Base-by-base conservation (phyloP, 345 rosid species). In the Eucalyptus microcorys region DNA sequence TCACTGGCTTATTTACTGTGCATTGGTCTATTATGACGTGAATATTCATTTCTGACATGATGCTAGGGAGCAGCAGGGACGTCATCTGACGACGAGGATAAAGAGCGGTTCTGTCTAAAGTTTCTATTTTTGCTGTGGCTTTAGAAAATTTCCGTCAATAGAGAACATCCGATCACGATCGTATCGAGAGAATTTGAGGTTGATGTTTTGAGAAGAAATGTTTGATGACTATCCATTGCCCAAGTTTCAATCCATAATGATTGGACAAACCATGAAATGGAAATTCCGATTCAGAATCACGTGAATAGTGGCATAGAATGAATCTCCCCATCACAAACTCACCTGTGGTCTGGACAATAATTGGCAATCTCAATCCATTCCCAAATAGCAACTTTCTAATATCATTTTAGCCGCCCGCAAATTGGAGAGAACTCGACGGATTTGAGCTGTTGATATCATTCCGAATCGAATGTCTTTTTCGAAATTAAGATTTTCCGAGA, bases 181-280 rank as follows among this genome's bases (percentile, higher is more conserved):
- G 27, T 0, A 17, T 21, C 0, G 4, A 19, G 83, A 71, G 45
- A 71, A 19, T 21, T 37, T 19, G 45, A 37, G 81, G 45, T 37
- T 37, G 83, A 76, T 37, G 27, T 76, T 71, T 19, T 2, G 1
- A 40, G 27, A 76, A 76, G 83, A 21, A 76, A 76, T 21, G 83
- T 76, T 21, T 2, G 14, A 5, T 40, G 47, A 22, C 8, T 11
- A 40, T 37, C 8, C 27, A 6, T 37, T 37, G 24, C 83, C 3
- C 13, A 40, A 10, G 27, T 21, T 22, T 37, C 14, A 76, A 37
- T 37, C 45, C 14, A 37, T 12, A 22, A 10, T 71, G 45, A 37
- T 37, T 37, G 1, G 14, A 32, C 0, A 34, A 71, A 71, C 6
- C 7, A 37, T 0, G 22, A 71, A 3, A 34, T 34, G 26, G 26